phyloP scores from a whole-genome alignment of 208 protist genomes.

The Entamoeba invadens region DNA sequence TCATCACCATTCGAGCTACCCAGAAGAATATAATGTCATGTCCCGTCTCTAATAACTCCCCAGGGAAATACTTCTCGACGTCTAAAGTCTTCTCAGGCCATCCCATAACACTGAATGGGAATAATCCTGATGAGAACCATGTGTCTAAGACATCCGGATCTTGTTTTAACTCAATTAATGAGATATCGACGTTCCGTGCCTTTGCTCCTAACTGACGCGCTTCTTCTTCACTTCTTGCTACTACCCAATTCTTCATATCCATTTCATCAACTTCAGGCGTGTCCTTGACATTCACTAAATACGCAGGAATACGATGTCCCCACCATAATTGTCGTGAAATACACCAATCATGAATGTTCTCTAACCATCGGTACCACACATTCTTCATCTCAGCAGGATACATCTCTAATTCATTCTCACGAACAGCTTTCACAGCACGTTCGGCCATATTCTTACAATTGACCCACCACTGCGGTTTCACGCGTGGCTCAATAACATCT shows the following conservation, averaged over 20 bases:
- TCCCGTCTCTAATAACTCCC: slow-evolving; percentile 86
- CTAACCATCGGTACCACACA: slow-evolving; percentile 40
- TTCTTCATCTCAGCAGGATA: slow-evolving; percentile 47
- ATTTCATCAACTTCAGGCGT: neutral
- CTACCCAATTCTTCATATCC: slow-evolving; percentile 59
- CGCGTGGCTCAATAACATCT: slow-evolving; percentile 93
- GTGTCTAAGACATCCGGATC: slow-evolving; percentile 99
- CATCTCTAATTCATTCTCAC: slow-evolving; percentile 32
- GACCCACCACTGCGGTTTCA: slow-evolving; percentile 98
- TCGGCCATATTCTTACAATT: slow-evolving; percentile 61
- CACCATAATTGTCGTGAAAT: slow-evolving; percentile 97
- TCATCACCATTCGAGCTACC: slow-evolving; percentile 99
- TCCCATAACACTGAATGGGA: slow-evolving; percentile 87
- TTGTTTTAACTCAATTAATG: slow-evolving; percentile 45
- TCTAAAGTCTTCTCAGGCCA: slow-evolving; percentile 55
- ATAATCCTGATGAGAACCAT: slow-evolving; percentile 97
- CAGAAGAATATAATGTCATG: slow-evolving; percentile 99
- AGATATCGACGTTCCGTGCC: slow-evolving; percentile 47
- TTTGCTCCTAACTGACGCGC: slow-evolving; percentile 51
- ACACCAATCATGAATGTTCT: slow-evolving; percentile 61
- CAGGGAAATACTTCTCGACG: slow-evolving; percentile 82
- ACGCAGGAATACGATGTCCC: slow-evolving; percentile 98
- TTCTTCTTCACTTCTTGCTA: slow-evolving; percentile 69
- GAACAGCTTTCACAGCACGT: slow-evolving; percentile 27
- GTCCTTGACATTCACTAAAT: slow-evolving; percentile 50